Percentiles rank a stretch among this genome's conserved stretches.
phyloP scores from a whole-genome alignment of 352 stramenopile species.

The Saprolegnia diclina region DNA sequence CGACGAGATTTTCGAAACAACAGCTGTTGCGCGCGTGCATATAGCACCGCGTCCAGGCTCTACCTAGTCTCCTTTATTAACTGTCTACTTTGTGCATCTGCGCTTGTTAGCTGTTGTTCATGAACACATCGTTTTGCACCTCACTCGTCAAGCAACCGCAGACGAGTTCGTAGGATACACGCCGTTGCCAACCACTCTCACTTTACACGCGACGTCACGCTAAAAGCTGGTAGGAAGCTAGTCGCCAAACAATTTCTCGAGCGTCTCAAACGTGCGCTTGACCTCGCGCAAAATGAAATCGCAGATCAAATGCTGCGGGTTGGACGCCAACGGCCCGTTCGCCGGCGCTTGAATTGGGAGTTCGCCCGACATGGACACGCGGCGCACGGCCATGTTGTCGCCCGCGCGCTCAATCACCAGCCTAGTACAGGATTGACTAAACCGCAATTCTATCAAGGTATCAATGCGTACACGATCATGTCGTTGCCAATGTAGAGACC shows the following conservation, averaged over 20 bases:
- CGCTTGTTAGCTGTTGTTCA: too few species aligned
- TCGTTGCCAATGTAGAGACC: constrained; percentile 9
- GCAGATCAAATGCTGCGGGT: constrained; percentile 5
- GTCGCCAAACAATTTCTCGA: neutral
- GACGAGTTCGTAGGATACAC: too few species aligned
- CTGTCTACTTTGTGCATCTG: too few species aligned
- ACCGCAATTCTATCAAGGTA: neutral
- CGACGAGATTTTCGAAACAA: too few species aligned
- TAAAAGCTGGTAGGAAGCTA: too few species aligned
- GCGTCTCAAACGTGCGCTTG: constrained; percentile 7
- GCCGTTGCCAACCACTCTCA: neutral
- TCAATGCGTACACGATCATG: neutral
- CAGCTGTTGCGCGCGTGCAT: too few species aligned
- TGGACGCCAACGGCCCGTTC: neutral
- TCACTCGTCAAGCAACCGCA: too few species aligned
- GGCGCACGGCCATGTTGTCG: neutral
- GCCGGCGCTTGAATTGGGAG: neutral
- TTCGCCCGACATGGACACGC: neutral
- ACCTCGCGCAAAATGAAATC: constrained; percentile 12
- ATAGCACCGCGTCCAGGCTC: too few species aligned
- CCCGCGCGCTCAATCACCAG: neutral
- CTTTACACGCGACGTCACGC: neutral
- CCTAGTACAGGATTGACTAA: neutral
- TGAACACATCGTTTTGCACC: too few species aligned
- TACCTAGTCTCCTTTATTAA: too few species aligned